Base-by-base conservation (phyloP, 345 rosid genomes). In the Melaleuca alternifolia region DNA sequence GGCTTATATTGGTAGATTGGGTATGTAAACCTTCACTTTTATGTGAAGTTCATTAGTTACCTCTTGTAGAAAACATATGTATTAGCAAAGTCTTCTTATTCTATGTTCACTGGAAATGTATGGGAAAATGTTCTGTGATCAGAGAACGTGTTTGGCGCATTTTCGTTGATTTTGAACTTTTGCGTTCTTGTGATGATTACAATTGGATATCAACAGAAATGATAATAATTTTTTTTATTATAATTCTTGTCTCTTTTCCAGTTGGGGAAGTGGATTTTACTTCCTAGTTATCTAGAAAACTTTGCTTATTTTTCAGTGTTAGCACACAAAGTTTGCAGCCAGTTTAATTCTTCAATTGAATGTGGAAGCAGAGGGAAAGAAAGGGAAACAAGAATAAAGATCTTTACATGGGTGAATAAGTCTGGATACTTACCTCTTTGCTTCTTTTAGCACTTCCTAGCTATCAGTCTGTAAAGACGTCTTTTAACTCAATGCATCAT, bases 1-100 rank as follows among this genome's bases (percentile, higher is more conserved):
- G 30, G 98, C 98, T 52, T 97, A 94, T 92, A 95, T 97, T 85
- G 99, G 99, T 54, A 93, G 98, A 92, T 90, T 95, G 83, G 98
- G 99, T 97, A 91, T 51, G 88, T 28, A 24, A 24, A 50, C 71
- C 33, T 53, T 33, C 48, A 16, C 79, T 5, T 71, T 71, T 71
- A 51, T 83, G 37, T 51, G 57, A n/a, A 83, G 57, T 30, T 83
- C 16, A 83, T 18, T 28, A 48, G 7, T 59, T 83, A 5, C 46
- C 79, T 71, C 2, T 7, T 21, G 1, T 18, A 12, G 11, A 33
- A 71, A 71, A 71, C 33, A 71, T 71, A 10, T 18, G 79, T 10
- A 71, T 71, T 71, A 10, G 24, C 21, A 11, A 71, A 37, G 79
- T 71, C 3, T 71, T 71, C 79, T 71, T 18, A 46, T 0, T 18